These are phyloP conservation scores for Pseudozyma tsukubaensis DNA, from an alignment of 1,284 basidiomycete genomes.

Conservation along the genomic window DNA sequence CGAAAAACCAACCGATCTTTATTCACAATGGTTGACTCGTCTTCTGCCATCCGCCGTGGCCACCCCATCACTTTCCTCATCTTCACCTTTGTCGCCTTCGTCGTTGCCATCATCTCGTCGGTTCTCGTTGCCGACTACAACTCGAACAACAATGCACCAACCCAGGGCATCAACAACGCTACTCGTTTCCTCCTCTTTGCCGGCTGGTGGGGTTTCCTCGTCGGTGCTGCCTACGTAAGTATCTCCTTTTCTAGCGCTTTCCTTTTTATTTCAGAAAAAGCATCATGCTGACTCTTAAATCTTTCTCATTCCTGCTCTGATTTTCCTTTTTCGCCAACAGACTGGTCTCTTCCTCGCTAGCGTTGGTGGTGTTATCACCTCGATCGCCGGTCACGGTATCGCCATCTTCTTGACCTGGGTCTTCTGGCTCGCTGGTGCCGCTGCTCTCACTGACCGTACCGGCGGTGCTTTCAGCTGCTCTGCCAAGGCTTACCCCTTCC, in stretches of 20 bases:
- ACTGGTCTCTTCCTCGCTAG: slow-evolving; percentile 64
- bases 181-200: slow-evolving; percentile 64
- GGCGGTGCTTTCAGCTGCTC: slow-evolving; percentile 41
- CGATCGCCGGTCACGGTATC: slow-evolving; percentile 66
- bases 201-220: slow-evolving; percentile 66
- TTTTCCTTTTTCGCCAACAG: slow-evolving; percentile 26
- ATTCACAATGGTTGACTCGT: slow-evolving; percentile 51
- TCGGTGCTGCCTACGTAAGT: slow-evolving; percentile 63
- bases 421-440: slow-evolving; percentile 65
- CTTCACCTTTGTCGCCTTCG: slow-evolving; percentile 60
- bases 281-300: slow-evolving; percentile 16
- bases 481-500: slow-evolving; percentile 30
- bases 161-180: slow-evolving; percentile 41
- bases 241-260: background rate
- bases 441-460: slow-evolving; percentile 58
- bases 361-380: slow-evolving; percentile 64
- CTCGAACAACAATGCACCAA: slow-evolving; percentile 51
- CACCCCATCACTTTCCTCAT: slow-evolving; percentile 64
- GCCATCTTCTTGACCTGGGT: slow-evolving; percentile 62
- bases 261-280: background rate
- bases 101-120: slow-evolving; percentile 65
- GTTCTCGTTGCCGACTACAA: slow-evolving; percentile 61
- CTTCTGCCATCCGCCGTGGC: slow-evolving; percentile 56
- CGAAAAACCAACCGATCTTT: background rate
- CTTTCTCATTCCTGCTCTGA: background rate